Evolutionary conservation across 495 filamentous ascomycete genomes (phyloP), one percentile per base, ranked within the genome.

Genomic region (Glarea lozoyensis): DNA sequence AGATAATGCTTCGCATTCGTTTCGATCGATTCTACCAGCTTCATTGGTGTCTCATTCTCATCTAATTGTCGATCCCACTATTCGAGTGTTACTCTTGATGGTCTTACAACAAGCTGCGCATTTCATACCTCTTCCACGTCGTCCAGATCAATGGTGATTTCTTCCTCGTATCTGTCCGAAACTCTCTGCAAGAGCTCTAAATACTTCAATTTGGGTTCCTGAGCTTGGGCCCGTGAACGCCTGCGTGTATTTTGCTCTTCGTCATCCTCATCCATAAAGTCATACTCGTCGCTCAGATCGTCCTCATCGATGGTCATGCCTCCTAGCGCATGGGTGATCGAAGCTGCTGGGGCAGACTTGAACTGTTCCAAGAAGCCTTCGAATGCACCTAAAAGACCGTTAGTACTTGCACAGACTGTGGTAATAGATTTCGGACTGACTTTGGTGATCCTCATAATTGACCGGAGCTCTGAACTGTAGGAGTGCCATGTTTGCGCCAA

Each of bases 1-100:
- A 94, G 79, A 56, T 97, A 98, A 55, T 93, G 93, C 42, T 85
- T 79, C n/a, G 92, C 84, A 59, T 98, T 98, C 35, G 72, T 74
- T 63, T 88, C 81, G 48, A 97, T 83, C 3, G 84, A 92, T 32
- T 82, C 75, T 18, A 94, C 84, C 6, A 98, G 75, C 49, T 84
- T 81, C 29, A 89, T 58, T 38, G 61, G 50, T 2, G 79, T 80
- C 19, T 46, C 55, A 25, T 50, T 49, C 17, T 85, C 79, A 25
- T 76, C 72, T 7, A 80, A 65, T 3, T 72, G 67, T 52, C 79
- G 70, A 50, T 94, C 88, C 55, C 79, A 94, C 79, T 94, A 55
- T 44, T 25, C 12, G 15, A 18, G 19, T 17, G 13, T 2, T 29
- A 21, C 42, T 23, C 41, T 50, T 27, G 37, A 13, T 19, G 42